A percentile compares a stretch with the other conserved stretches of the same genome.
phyloP scores from a whole-genome alignment of 176 grass and related monocot species.

The Musa troglodytarum region DNA sequence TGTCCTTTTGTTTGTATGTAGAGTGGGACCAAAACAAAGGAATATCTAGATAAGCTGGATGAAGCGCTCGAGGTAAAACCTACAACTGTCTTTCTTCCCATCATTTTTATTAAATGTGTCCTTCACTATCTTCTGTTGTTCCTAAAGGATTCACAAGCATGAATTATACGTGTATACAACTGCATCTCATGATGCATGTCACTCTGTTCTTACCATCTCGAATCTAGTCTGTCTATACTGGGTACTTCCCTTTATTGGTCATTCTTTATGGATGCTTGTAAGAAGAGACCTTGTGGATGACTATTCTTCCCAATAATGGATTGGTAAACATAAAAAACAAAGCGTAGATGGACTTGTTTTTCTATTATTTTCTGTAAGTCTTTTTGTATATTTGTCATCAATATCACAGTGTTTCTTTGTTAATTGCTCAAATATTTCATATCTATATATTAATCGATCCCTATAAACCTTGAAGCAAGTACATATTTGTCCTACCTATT shows the following conservation, averaged over 20 bases:
- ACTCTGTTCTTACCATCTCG: neutral
- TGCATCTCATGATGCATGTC: neutral
- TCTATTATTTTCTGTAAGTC: too few species aligned
- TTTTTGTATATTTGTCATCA: neutral
- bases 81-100: neutral
- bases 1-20: constrained; percentile 26
- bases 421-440: neutral
- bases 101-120: neutral
- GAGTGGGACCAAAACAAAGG: constrained; percentile 73
- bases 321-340: too few species aligned
- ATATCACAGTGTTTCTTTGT: neutral
- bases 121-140: neutral
- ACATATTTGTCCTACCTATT: neutral
- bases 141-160: neutral
- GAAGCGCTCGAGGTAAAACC: constrained; percentile 55
- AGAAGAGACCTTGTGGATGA: too few species aligned
- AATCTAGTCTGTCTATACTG: too few species aligned
- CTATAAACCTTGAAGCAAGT: neutral
- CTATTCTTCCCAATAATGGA: too few species aligned
- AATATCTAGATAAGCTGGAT: constrained; percentile 82
- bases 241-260: too few species aligned
- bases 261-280: too few species aligned
- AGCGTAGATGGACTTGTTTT: too few species aligned
- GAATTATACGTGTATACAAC: neutral
- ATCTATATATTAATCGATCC: neutral